Percentiles rank a stretch among this genome's conserved stretches.
These are phyloP conservation scores for Coemansia sp. DNA, from an alignment of 192 early-diverging fungal genomes.

Conservation along the genomic window DNA sequence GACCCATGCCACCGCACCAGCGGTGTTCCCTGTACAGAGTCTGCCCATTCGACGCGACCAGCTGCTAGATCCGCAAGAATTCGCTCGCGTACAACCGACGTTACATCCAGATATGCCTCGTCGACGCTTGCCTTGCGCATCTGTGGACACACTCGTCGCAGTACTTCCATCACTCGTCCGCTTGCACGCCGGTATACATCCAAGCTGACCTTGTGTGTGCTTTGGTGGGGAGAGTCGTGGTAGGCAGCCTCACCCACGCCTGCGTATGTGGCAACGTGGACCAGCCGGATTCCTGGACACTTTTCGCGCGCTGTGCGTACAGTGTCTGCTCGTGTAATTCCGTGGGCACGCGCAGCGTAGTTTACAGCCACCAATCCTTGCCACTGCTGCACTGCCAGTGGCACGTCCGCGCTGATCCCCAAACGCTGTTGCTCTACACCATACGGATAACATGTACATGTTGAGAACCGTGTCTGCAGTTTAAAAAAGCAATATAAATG, in stretches of 20 bases:
- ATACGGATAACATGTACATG: not conserved
- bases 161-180: conserved; percentile 66
- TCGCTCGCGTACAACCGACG: conserved; percentile 59
- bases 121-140: conserved; percentile 77
- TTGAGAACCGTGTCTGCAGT: too few relatives aligned
- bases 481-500: conserved; percentile 10
- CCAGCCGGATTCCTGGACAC: conserved; percentile 63
- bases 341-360: conserved; percentile 77
- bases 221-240: conserved; percentile 58
- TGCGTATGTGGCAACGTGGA: conserved; percentile 81
- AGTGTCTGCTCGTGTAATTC: conserved; percentile 68
- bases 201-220: conserved; percentile 87
- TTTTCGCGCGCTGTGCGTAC: conserved; percentile 35
- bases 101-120: conserved; percentile 86
- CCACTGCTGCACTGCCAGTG: conserved; percentile 94
- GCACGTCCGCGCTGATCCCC: conserved; percentile 59
- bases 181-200: conserved; percentile 76
- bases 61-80: conserved; percentile 30
- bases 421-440: conserved; percentile 68
- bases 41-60: conserved; percentile 14
- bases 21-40: conserved; percentile 2
- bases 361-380: conserved; percentile 78
- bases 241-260: conserved; percentile 65
- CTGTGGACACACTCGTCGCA: conserved; percentile 54
- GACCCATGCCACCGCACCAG: conserved; percentile 29